phyloP scores from a whole-genome alignment of 177 flowering plant genomes.

The Telopea speciosissima region DNA sequence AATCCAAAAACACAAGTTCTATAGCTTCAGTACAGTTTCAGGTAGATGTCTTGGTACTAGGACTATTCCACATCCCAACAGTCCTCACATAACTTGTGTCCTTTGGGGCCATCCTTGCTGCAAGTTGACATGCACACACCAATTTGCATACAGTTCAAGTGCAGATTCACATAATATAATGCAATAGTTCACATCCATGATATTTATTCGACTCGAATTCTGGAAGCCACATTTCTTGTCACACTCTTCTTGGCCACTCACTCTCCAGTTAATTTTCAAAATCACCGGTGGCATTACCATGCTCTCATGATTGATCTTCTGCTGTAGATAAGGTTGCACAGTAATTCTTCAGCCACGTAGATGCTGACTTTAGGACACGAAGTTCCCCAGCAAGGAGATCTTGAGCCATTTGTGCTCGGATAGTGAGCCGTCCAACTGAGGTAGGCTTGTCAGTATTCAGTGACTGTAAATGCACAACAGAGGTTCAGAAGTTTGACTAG shows the following conservation, averaged over 20 bases:
- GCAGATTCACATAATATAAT: too few relatives aligned
- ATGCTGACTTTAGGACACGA: conserved; percentile 58
- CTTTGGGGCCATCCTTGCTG: not conserved
- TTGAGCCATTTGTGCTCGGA: conserved; percentile 51
- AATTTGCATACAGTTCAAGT: too few relatives aligned
- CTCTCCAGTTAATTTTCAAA: not conserved
- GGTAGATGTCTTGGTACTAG: too few relatives aligned
- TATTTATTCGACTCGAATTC: not conserved
- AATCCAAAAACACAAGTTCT: too few relatives aligned
- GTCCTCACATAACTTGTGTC: too few relatives aligned
- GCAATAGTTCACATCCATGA: too few relatives aligned
- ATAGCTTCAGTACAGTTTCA: too few relatives aligned
- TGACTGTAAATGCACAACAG: conserved; percentile 24
- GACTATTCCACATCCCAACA: too few relatives aligned
- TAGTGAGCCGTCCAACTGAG: conserved; percentile 13
- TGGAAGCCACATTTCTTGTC: not conserved
- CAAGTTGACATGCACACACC: too few relatives aligned
- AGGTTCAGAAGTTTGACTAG: not conserved
- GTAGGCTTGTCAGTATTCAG: conserved; percentile 16
- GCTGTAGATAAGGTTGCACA: conserved; percentile 28
- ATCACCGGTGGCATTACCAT: not conserved
- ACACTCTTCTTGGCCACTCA: not conserved
- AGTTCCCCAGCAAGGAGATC: conserved; percentile 79
- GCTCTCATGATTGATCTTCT: not conserved
- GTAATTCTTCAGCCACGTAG: conserved; percentile 57